Conservation (phyloP, 257 asterid genomes). For the Echites panduratus region DNA sequence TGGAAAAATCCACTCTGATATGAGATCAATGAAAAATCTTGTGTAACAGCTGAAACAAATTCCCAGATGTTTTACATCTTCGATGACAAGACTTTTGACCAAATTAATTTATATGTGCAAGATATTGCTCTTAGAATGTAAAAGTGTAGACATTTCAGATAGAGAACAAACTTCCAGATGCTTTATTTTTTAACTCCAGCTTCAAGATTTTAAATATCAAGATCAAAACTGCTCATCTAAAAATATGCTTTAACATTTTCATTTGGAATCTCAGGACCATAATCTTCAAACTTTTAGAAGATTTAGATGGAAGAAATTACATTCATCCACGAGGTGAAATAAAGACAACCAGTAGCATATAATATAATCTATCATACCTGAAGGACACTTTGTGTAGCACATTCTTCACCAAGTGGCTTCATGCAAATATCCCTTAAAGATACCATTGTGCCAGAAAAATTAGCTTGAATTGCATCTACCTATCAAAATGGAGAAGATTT, state of each 20-base stretch:
- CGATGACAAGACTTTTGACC: not conserved
- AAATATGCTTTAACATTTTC: not conserved
- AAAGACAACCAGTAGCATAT: not conserved
- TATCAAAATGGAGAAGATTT: constrained; percentile 30
- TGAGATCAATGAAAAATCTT: not conserved
- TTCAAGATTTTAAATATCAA: constrained; percentile 1
- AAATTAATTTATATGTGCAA: not conserved
- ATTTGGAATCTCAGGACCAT: not conserved
- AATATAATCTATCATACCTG: constrained; percentile 46
- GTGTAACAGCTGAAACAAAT: not conserved
- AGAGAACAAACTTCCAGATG: not conserved
- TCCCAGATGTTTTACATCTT: not conserved
- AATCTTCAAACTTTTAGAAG: not conserved
- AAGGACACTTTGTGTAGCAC: constrained; percentile 97
- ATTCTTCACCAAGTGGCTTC: constrained; percentile 97
- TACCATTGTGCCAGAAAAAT: constrained; percentile 75
- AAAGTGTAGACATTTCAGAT: not conserved
- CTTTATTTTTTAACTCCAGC: no score
- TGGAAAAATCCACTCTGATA: not conserved
- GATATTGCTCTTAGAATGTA: not conserved
- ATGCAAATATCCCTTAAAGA: constrained; percentile 89
- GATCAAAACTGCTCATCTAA: not conserved
- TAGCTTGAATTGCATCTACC: constrained; percentile 91
- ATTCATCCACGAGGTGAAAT: not conserved
- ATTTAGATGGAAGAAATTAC: not conserved